Conservation (phyloP, 345 rosid species). For the Garcia nutans region DNA sequence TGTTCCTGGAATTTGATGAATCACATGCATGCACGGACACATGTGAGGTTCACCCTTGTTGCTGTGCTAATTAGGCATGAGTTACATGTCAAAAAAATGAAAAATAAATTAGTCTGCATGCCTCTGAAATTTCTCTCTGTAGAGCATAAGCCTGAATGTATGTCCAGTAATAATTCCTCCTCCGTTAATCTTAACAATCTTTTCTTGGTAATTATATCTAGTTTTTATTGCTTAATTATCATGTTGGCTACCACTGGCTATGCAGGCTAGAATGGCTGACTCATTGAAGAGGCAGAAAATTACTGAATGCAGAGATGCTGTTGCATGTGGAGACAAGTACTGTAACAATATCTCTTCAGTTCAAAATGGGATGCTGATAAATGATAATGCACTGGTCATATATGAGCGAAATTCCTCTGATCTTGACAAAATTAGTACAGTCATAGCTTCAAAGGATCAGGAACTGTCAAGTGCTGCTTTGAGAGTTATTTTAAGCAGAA, state of each 20-base stretch:
- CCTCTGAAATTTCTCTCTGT: not conserved
- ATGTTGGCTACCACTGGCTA: not conserved
- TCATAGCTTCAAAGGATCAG: slow-evolving; percentile 44
- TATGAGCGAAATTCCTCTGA: slow-evolving; percentile 32
- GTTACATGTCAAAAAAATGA: no score
- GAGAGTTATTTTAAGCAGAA: slow-evolving; percentile 46
- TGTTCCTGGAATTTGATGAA: no score
- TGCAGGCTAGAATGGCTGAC: slow-evolving; percentile 30
- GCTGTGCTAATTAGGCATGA: no score
- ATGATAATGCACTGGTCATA: slow-evolving; percentile 22
- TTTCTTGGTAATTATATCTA: not conserved
- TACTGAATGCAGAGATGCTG: slow-evolving; percentile 32
- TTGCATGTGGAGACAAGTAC: slow-evolving; percentile 23
- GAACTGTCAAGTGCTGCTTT: slow-evolving; percentile 49
- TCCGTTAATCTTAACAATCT: not conserved
- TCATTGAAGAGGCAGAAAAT: not conserved
- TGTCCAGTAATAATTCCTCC: not conserved
- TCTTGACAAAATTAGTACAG: slow-evolving; percentile 33
- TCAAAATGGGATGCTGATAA: slow-evolving; percentile 14
- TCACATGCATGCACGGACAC: no score
- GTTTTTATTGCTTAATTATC: not conserved
- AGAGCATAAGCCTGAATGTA: not conserved
- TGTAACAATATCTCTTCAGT: slow-evolving; percentile 10
- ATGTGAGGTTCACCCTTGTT: no score
- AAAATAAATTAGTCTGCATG: not conserved